These are phyloP conservation scores for Quercus glauca DNA, from an alignment of 306 rosid genomes.

Conservation along the genomic window DNA sequence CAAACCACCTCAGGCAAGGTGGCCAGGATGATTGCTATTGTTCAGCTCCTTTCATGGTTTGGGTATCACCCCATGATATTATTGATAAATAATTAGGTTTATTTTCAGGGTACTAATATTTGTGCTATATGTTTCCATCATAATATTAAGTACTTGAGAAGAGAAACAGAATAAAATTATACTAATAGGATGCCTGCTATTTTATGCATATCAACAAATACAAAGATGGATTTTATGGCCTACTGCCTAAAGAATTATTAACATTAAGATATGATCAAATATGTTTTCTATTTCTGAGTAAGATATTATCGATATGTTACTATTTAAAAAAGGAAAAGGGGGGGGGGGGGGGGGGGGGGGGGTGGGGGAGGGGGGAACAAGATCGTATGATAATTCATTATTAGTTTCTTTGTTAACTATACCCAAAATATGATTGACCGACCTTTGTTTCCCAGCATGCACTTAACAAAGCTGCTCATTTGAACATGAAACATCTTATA, in stretches of 20 bases:
- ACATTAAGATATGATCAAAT: too few species aligned
- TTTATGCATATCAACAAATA: not conserved
- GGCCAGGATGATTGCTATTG: too few species aligned
- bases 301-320: too few species aligned
- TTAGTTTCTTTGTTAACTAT: not conserved
- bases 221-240: not conserved
- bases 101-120: not conserved
- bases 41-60: too few species aligned
- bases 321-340: too few species aligned
- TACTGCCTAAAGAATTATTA: not conserved
- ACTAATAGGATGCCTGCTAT: not conserved
- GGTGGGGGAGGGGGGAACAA: too few species aligned
- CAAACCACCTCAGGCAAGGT: too few species aligned
- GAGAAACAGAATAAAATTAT: not conserved
- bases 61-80: too few species aligned
- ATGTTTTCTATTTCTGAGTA: too few species aligned
- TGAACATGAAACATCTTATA: not conserved
- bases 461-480: not conserved
- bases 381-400: not conserved
- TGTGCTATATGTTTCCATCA: not conserved
- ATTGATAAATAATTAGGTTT: too few species aligned
- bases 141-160: not conserved
- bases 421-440: not conserved
- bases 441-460: not conserved
- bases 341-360: too few species aligned